Conservation (phyloP, 768 basidiomycete genomes). For the Naematelia aurantialba region DNA sequence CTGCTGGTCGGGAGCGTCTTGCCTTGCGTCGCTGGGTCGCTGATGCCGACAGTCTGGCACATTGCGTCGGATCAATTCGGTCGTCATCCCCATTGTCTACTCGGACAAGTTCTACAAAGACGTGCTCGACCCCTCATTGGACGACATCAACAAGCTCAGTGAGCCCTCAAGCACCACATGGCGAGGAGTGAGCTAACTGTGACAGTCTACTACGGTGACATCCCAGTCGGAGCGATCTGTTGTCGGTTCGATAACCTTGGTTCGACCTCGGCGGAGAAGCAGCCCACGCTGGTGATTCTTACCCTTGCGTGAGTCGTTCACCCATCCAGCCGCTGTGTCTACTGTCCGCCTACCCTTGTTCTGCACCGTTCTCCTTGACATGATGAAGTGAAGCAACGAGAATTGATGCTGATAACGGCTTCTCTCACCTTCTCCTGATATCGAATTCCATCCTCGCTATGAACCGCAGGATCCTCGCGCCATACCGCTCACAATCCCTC, state of each 20-base stretch:
- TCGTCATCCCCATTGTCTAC: conserved; percentile 46
- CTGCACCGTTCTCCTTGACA: background rate
- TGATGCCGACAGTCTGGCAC: conserved; percentile 35
- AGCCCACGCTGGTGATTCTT: conserved; percentile 43
- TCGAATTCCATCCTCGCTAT: background rate
- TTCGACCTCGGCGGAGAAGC: conserved; percentile 31
- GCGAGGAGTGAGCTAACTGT: conserved; percentile 1
- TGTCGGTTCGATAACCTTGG: conserved; percentile 40
- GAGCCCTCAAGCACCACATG: conserved; percentile 10
- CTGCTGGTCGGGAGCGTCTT: background rate
- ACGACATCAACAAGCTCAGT: conserved; percentile 50
- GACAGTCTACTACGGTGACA: conserved; percentile 48
- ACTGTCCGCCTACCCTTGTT: background rate
- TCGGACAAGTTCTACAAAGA: conserved; percentile 49
- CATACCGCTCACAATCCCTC: conserved; percentile 44
- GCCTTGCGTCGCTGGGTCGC: background rate
- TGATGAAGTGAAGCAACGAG: background rate
- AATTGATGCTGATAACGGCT: too few species aligned
- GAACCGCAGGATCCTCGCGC: conserved; percentile 41
- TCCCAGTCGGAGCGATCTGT: conserved; percentile 47
- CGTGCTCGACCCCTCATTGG: conserved; percentile 36
- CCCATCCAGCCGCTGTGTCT: background rate
- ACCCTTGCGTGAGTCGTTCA: conserved; percentile 41
- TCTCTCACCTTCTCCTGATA: too few species aligned
- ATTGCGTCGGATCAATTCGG: conserved; percentile 42